Evolutionary conservation across 2,329 filamentous ascomycete species (phyloP), one percentile per base, ranked within the genome.

Genomic region (Ophiocordyceps robertsii): DNA sequence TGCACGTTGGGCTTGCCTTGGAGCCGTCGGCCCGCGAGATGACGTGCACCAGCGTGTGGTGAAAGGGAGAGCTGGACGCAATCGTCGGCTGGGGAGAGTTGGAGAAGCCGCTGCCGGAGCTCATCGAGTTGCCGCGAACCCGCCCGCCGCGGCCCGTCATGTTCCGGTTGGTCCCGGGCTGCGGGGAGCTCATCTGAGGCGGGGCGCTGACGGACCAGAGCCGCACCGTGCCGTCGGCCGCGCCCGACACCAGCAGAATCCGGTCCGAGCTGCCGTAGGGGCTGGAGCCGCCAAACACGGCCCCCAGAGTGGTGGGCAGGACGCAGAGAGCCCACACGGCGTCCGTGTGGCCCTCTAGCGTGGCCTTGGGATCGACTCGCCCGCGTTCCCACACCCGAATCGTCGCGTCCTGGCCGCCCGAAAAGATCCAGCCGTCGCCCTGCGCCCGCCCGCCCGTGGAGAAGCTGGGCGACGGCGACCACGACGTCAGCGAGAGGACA

Each of bases 401-500:
- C 7, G 87, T 94, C 16, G 85, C 80, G 61, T 98, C 92, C 59
- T 95, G 88, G 4, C 92, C 92, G 46, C 92, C 92, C 6, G 90
- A 96, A 62, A 98, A 98, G 50, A 98, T 89, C 92, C 92, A 98
- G 27, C 92, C 92, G 53, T 96, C 92, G 29, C 90, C 90, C 53
- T 84, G 79, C 8, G 85, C 86, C 48, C 89, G 79, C 7, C 89
- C 88, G 31, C 89, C 86, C 16, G 87, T 93, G 8, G 86, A 84
- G 58, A 95, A 95, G 56, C 85, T 92, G 24, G 85, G 84, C 2
- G 86, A 82, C 2, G 87, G 81, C 2, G 87, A 88, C 72, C 87
- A 95, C 4, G 90, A 84, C 0, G 90, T 82, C 24, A 98, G 67
- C 37, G 79, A 87, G 35, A 93, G 84, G 3, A 98, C 89, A 3